Conservation (phyloP, 768 basidiomycete species). For the Boletus bicolor region DNA sequence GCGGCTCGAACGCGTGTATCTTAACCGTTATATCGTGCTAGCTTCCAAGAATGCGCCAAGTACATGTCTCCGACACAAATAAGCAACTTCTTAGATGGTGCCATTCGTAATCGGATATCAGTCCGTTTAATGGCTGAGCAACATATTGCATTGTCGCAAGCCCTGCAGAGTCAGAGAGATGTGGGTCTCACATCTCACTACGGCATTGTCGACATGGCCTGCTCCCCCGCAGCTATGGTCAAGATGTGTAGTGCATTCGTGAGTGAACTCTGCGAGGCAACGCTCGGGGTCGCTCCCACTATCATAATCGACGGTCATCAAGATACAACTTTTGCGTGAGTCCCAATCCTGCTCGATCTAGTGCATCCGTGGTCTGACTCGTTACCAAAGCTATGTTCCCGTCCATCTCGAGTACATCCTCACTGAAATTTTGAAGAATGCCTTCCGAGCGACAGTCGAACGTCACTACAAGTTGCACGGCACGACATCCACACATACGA, state of each 20-base stretch:
- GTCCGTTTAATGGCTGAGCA: constrained; percentile 89
- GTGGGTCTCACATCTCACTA: constrained; percentile 40
- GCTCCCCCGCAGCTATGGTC: constrained; percentile 73
- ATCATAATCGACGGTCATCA: constrained; percentile 68
- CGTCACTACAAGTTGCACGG: constrained; percentile 50
- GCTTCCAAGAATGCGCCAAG: constrained; percentile 81
- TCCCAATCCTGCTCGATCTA: constrained; percentile 12
- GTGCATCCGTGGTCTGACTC: constrained; percentile 10
- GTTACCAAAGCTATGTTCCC: constrained; percentile 65
- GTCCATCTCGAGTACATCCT: constrained; percentile 90
- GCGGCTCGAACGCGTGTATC: not conserved
- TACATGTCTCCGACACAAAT: constrained; percentile 84
- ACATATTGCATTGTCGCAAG: constrained; percentile 79
- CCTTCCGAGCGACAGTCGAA: constrained; percentile 87
- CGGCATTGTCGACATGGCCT: constrained; percentile 72
- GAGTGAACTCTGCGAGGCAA: constrained; percentile 78
- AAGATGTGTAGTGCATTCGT: constrained; percentile 82
- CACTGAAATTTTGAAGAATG: constrained; percentile 88
- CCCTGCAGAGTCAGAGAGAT: constrained; percentile 43
- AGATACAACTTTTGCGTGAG: constrained; percentile 77
- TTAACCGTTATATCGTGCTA: constrained; percentile 23
- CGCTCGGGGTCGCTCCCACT: constrained; percentile 66
- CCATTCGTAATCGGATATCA: constrained; percentile 84
- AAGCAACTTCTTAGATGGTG: constrained; percentile 74
- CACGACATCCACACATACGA: constrained; percentile 28